phyloP scores from a whole-genome alignment of 495 filamentous ascomycete species.

The Penicillium cinerascens region DNA sequence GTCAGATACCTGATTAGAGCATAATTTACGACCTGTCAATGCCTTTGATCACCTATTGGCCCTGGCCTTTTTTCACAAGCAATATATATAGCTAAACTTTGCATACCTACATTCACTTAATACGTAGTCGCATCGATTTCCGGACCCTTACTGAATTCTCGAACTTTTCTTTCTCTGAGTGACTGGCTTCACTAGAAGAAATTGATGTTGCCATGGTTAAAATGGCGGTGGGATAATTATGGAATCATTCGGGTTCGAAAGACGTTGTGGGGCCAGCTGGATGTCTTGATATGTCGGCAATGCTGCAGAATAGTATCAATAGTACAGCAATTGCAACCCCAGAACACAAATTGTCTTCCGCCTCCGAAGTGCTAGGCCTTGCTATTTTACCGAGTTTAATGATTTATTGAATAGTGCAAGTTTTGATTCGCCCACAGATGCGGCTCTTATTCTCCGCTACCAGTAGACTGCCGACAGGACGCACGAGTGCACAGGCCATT shows the following conservation, averaged over 20 bases:
- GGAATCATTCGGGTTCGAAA: neutral
- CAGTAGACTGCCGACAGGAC: neutral
- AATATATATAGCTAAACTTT: neutral
- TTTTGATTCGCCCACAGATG: neutral
- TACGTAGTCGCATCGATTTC: neutral
- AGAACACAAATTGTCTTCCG: no score
- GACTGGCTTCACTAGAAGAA: no score
- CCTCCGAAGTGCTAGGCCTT: no score
- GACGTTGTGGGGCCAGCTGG: no score
- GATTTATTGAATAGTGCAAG: no score
- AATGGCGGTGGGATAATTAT: neutral
- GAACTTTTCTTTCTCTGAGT: no score
- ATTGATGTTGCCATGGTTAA: neutral
- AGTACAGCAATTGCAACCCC: neutral
- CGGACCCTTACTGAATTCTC: neutral
- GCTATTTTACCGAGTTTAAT: no score
- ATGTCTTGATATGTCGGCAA: neutral
- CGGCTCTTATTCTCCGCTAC: neutral
- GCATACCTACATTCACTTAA: neutral
- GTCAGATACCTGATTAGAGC: constrained; percentile 15
- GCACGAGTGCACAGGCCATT: neutral
- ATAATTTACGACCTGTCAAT: constrained; percentile 19
- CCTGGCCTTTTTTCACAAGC: no score
- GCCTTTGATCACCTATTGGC: neutral
- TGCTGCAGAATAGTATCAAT: neutral